Evolutionary conservation across 2,329 filamentous ascomycete species (phyloP).

Genomic region (Didymella exigua): DNA sequence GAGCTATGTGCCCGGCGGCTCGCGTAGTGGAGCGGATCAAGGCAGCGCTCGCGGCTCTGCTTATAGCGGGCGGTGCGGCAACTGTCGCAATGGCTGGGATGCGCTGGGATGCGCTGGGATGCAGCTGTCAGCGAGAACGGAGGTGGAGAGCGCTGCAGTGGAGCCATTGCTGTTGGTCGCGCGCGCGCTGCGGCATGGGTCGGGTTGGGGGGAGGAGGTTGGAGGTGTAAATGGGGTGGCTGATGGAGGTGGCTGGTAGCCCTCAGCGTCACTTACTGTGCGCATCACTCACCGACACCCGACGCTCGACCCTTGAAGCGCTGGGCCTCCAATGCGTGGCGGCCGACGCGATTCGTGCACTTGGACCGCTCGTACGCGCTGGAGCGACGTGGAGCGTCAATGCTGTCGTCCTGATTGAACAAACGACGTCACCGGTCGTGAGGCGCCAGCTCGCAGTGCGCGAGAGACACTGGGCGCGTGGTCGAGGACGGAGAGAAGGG

Average conservation of each 20-base stretch:
- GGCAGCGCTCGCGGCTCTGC: constrained; percentile 21
- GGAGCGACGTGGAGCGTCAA: constrained; percentile 20
- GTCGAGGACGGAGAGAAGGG: neutral
- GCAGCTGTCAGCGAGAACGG: constrained; percentile 26
- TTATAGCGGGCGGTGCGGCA: constrained; percentile 26
- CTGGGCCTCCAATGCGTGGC: constrained; percentile 1
- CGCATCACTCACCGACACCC: constrained; percentile 18
- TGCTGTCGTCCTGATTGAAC: constrained; percentile 18
- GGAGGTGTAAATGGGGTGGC: constrained; percentile 29
- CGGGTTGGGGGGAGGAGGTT: constrained; percentile 26
- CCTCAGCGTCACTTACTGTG: constrained; percentile 8
- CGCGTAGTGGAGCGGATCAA: constrained; percentile 11
- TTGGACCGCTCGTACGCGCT: constrained; percentile 13
- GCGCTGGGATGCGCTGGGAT: constrained; percentile 31
- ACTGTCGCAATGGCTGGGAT: constrained; percentile 28
- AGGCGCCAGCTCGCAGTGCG: neutral
- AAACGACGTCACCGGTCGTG: neutral
- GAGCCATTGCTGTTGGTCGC: constrained; percentile 29
- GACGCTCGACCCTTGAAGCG: neutral
- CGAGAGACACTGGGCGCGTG: neutral
- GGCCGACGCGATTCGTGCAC: constrained; percentile 22
- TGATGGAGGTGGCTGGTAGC: constrained; percentile 22
- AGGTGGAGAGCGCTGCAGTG: constrained; percentile 28
- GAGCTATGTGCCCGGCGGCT: constrained; percentile 24
- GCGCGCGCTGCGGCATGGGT: constrained; percentile 8